phyloP scores from a whole-genome alignment of 495 filamentous ascomycete genomes.

The Peziza echinospora region DNA sequence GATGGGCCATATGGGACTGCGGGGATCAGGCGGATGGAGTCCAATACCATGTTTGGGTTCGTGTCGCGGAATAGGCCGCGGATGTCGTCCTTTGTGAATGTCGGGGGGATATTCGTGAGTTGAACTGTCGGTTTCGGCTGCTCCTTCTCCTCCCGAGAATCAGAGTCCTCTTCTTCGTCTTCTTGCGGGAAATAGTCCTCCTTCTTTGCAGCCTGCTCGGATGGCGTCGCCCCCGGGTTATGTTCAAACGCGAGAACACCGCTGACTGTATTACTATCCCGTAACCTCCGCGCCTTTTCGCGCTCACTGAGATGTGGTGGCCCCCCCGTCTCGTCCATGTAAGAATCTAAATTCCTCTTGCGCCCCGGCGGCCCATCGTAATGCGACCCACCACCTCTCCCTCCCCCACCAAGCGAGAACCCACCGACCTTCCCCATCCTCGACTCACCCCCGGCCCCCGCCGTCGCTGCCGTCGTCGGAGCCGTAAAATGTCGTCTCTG shows the following conservation, averaged over 20 bases:
- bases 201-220: constrained; percentile 32
- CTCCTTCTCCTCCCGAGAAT: constrained; percentile 37
- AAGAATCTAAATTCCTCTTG: constrained; percentile 6
- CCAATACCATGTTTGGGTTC: constrained; percentile 41
- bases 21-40: constrained; percentile 55
- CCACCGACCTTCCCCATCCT: neutral
- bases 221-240: too few relatives aligned
- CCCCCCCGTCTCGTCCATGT: neutral
- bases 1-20: constrained; percentile 24
- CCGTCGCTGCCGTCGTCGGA: neutral
- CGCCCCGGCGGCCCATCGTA: too few relatives aligned
- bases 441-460: neutral
- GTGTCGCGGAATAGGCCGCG: constrained; percentile 11
- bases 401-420: too few relatives aligned
- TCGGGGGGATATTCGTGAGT: constrained; percentile 37
- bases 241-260: constrained; percentile 37
- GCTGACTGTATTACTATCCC: constrained; percentile 15
- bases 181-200: constrained; percentile 7
- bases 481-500: neutral
- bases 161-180: constrained; percentile 13
- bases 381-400: too few relatives aligned
- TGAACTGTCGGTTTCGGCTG: constrained; percentile 69
- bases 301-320: constrained; percentile 4
- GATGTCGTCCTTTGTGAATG: constrained; percentile 10
- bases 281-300: constrained; percentile 20